Evolutionary conservation across 371 early-diverging fungal genomes (phyloP).

Genomic region (Conidiobolus incongruus): DNA sequence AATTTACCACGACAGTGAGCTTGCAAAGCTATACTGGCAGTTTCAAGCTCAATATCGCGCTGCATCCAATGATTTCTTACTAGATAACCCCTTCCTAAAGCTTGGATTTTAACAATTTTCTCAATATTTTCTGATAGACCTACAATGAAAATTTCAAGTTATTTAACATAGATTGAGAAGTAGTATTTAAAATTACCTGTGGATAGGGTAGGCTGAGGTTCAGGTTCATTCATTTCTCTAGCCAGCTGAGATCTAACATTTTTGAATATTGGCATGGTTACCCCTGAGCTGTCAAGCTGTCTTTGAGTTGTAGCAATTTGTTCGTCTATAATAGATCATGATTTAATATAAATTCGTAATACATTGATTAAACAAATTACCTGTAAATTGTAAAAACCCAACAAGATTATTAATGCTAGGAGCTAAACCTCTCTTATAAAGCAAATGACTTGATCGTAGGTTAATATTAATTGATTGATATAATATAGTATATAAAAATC

Average conservation of each 20-base stretch:
- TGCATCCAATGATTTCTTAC: constrained; percentile 18
- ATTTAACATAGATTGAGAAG: too few species aligned
- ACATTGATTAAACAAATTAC: constrained; percentile 12
- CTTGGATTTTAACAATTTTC: constrained; percentile 19
- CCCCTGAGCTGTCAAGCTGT: constrained; percentile 55
- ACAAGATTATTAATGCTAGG: constrained; percentile 80
- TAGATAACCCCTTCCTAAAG: constrained; percentile 27
- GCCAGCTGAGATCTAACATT: constrained; percentile 45
- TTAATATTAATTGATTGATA: neutral
- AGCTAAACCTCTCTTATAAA: constrained; percentile 62
- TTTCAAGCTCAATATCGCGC: constrained; percentile 10
- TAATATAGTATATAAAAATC: neutral
- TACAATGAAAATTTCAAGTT: too few species aligned
- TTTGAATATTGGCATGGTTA: constrained; percentile 61
- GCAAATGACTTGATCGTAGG: constrained; percentile 38
- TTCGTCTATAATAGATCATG: constrained; percentile 34
- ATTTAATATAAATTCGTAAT: neutral
- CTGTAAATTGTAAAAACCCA: constrained; percentile 79
- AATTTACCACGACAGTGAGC: neutral
- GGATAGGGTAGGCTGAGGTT: constrained; percentile 12
- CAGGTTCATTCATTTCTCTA: constrained; percentile 29
- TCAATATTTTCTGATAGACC: neutral
- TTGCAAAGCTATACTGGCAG: neutral
- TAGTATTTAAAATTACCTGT: too few species aligned
- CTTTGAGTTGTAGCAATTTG: constrained; percentile 62